phyloP scores from a whole-genome alignment of 2,329 filamentous ascomycete genomes.

The Chaetomium sp. region DNA sequence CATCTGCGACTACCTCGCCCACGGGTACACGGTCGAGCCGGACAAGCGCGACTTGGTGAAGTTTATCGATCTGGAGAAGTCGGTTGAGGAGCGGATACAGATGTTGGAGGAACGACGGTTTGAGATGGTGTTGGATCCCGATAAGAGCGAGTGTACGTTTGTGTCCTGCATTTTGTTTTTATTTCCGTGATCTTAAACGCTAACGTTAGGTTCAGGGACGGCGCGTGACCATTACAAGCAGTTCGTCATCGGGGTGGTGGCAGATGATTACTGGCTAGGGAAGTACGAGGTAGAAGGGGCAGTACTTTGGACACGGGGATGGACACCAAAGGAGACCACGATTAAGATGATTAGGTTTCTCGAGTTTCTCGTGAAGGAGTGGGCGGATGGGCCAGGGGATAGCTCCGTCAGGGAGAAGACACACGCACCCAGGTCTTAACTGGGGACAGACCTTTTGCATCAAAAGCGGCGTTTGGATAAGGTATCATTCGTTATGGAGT shows the following conservation, averaged over 20 bases:
- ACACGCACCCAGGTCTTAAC: too few species aligned
- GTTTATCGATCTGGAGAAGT: slow-evolving; percentile 8
- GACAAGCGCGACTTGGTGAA: slow-evolving; percentile 1
- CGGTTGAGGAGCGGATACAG: slow-evolving; percentile 3
- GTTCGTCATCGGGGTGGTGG: slow-evolving; percentile 11
- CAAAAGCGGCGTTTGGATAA: background rate
- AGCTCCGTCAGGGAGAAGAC: background rate
- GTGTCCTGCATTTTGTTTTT: background rate
- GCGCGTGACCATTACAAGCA: slow-evolving; percentile 14
- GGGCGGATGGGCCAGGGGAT: slow-evolving; percentile 8
- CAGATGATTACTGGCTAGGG: slow-evolving; percentile 11
- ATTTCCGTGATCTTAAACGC: too few species aligned
- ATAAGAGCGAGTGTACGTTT: slow-evolving; percentile 5
- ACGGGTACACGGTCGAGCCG: slow-evolving; percentile 8
- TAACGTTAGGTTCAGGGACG: too few species aligned
- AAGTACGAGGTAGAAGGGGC: background rate
- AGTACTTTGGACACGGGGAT: background rate
- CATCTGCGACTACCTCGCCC: slow-evolving; percentile 13
- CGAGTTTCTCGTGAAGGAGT: slow-evolving; percentile 11
- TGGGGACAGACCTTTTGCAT: background rate
- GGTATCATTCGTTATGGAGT: background rate
- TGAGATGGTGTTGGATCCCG: slow-evolving; percentile 6
- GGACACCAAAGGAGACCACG: slow-evolving; percentile 5
- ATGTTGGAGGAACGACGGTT: slow-evolving; percentile 6
- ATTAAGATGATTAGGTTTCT: slow-evolving; percentile 10